Conservation (phyloP, 202 grass and related monocot genomes). For the Digitaria exilis region DNA sequence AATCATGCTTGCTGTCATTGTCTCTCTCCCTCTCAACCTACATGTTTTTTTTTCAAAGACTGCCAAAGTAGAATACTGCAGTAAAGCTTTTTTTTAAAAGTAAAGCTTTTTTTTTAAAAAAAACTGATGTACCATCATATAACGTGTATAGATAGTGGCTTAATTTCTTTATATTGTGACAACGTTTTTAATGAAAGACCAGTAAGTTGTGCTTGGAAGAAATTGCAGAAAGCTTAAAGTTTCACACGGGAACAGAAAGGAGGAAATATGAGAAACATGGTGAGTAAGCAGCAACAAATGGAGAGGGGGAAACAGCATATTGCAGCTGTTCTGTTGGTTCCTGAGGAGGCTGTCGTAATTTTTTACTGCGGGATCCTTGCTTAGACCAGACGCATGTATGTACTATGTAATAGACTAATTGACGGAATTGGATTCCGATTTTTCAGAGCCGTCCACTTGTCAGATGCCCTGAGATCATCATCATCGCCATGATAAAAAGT, state of each 20-base stretch:
- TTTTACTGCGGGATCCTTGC: conserved; percentile 34
- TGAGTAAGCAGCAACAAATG: neutral
- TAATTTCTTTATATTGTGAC: neutral
- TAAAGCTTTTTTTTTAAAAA: neutral
- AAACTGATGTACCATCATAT: neutral
- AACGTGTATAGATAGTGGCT: neutral
- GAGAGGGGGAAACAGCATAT: neutral
- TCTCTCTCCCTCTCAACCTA: neutral
- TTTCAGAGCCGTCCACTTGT: conserved; percentile 36
- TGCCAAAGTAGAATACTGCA: neutral
- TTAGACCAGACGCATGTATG: conserved; percentile 34
- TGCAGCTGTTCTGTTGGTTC: neutral
- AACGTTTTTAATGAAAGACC: neutral
- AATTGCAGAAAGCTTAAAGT: neutral
- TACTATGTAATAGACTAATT: neutral
- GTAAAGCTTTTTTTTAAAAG: neutral
- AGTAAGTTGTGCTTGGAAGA: no score
- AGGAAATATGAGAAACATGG: neutral
- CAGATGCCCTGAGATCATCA: conserved; percentile 14
- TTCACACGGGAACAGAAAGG: neutral
- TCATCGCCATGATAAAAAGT: neutral
- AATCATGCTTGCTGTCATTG: neutral
- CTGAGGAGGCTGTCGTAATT: conserved; percentile 1
- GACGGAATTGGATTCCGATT: conserved; percentile 46
- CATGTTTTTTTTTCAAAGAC: conserved; percentile 8